A percentile compares a stretch with the other conserved stretches of the same genome.
These are phyloP conservation scores for Wallacemonas sp. DNA, from an alignment of 208 protist genomes.

Conservation along the genomic window DNA sequence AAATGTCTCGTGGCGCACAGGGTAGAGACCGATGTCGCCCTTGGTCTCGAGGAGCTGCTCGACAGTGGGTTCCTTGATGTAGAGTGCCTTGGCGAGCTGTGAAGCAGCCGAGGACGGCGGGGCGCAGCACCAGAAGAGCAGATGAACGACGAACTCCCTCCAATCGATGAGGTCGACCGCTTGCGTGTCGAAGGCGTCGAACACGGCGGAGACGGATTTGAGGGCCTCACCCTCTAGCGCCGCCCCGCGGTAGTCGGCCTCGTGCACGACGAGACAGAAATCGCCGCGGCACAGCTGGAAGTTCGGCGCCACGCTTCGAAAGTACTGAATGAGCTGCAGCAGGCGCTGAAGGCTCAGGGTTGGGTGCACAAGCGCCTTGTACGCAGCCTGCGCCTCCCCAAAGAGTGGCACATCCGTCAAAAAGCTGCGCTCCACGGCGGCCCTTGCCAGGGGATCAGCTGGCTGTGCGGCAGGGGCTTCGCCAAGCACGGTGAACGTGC, in stretches of 20 bases:
- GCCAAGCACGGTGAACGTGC: conserved; percentile 63
- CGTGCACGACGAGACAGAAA: conserved; percentile 61
- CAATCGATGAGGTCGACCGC: conserved; percentile 76
- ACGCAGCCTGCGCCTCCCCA: conserved; percentile 19
- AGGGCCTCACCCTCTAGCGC: conserved; percentile 21
- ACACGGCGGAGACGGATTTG: conserved; percentile 49
- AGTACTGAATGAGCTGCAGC: conserved; percentile 54
- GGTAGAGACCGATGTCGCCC: conserved; percentile 31
- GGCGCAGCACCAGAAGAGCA: conserved; percentile 77
- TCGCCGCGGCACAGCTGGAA: conserved; percentile 62
- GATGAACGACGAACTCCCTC: conserved; percentile 81
- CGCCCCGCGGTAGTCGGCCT: conserved; percentile 61
- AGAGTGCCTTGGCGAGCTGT: neutral
- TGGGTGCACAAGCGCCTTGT: conserved; percentile 44
- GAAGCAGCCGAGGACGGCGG: conserved; percentile 11
- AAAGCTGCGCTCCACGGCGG: conserved; percentile 41
- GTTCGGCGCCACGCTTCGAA: conserved; percentile 69
- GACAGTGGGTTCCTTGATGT: conserved; percentile 54
- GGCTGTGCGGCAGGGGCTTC: neutral
- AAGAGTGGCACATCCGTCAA: conserved; percentile 69
- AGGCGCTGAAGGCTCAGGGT: conserved; percentile 61
- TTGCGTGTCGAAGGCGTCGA: conserved; percentile 62
- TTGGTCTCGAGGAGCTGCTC: conserved; percentile 53
- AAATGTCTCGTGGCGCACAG: conserved; percentile 56
- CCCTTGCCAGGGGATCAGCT: neutral